Evolutionary conservation across 805 yeast genomes (phyloP).

Genomic region (Barnettozyma sucrosica): DNA sequence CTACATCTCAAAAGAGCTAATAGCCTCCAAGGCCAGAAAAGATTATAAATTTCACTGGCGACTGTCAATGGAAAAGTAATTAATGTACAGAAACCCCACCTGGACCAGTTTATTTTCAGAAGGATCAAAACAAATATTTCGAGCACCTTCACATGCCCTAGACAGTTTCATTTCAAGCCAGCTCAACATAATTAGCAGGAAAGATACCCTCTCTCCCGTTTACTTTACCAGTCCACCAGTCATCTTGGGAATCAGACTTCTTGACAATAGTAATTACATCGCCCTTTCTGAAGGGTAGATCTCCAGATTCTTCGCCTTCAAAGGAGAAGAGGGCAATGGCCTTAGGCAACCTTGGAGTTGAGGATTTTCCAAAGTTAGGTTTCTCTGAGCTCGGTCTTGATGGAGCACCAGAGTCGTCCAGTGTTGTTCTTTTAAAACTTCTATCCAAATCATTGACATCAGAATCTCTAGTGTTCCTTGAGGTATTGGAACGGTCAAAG

Average conservation of each 20-base stretch:
- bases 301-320: slow-evolving; percentile 91
- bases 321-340: slow-evolving; percentile 89
- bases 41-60: too few relatives aligned
- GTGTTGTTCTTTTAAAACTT: slow-evolving; percentile 35
- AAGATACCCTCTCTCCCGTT: slow-evolving; percentile 86
- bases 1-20: too few relatives aligned
- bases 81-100: not conserved
- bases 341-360: slow-evolving; percentile 45
- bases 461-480: slow-evolving; percentile 15
- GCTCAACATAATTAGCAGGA: slow-evolving; percentile 95
- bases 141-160: not conserved
- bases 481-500: slow-evolving; percentile 47
- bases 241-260: slow-evolving; percentile 83
- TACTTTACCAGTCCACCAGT: slow-evolving; percentile 97
- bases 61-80: not conserved
- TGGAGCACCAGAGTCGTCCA: slow-evolving; percentile 29
- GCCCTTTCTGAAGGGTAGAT: slow-evolving; percentile 88
- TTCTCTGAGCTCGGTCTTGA: slow-evolving; percentile 38
- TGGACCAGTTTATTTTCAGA: not conserved
- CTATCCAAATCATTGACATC: slow-evolving; percentile 35
- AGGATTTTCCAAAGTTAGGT: slow-evolving; percentile 30
- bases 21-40: too few relatives aligned
- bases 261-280: slow-evolving; percentile 84
- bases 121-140: not conserved
- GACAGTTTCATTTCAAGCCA: slow-evolving; percentile 30